Evolutionary conservation across 768 basidiomycete genomes (phyloP).

Genomic region (Termitomyces sp.): DNA sequence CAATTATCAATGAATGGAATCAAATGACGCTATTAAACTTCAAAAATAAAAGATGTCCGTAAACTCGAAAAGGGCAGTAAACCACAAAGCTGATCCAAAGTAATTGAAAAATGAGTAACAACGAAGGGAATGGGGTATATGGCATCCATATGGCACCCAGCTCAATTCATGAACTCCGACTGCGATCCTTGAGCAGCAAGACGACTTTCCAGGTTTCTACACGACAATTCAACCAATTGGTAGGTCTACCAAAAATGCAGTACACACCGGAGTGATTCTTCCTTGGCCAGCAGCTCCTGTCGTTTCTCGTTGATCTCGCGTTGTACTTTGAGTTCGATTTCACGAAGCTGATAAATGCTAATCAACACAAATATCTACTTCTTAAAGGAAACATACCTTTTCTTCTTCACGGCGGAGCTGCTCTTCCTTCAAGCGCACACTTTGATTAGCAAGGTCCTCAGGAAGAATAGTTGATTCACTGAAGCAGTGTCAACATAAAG

Average conservation of each 20-base stretch:
- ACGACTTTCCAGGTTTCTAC: constrained; percentile 84
- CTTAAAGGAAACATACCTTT: constrained; percentile 46
- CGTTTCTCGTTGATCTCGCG: constrained; percentile 97
- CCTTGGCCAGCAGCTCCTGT: constrained; percentile 94
- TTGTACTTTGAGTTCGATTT: constrained; percentile 97
- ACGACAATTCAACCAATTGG: constrained; percentile 4
- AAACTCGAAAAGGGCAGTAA: constrained; percentile 23
- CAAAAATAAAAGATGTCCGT: constrained; percentile 16
- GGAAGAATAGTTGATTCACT: constrained; percentile 90
- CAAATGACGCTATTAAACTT: constrained; percentile 2
- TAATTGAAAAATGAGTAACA: constrained; percentile 17
- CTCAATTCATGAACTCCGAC: constrained; percentile 70
- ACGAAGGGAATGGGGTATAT: constrained; percentile 20
- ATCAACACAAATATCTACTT: constrained; percentile 5
- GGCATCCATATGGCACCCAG: constrained; percentile 3
- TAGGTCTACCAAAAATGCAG: background rate
- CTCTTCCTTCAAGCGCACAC: constrained; percentile 97
- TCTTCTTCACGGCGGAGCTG: constrained; percentile 96
- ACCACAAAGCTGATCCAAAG: constrained; percentile 27
- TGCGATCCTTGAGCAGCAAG: constrained; percentile 86
- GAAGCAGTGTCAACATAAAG: constrained; percentile 15
- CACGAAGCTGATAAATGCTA: constrained; percentile 61
- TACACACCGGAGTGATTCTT: constrained; percentile 79
- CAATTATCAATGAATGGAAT: constrained; percentile 4
- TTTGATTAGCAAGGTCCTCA: constrained; percentile 95